Evolutionary conservation across 2,329 filamentous ascomycete species (phyloP).

Genomic region (Xylariaceae sp.): DNA sequence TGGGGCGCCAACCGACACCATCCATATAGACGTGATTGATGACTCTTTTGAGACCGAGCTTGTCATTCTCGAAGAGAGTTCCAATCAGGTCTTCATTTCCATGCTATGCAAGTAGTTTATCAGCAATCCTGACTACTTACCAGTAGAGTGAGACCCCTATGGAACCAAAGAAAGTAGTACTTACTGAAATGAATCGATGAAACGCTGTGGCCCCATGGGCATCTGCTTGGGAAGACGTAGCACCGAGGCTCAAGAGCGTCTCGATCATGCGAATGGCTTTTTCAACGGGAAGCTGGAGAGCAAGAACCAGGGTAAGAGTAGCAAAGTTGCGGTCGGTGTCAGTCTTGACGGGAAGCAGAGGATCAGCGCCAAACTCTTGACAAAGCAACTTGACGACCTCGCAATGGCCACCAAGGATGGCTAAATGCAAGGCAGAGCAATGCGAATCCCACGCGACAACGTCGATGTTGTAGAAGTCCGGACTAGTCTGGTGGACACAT

Average conservation of each 20-base stretch:
- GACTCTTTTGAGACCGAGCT: slow-evolving; percentile 54
- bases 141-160: background rate
- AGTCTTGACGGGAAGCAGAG: slow-evolving; percentile 68
- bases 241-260: slow-evolving; percentile 63
- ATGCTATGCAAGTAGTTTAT: slow-evolving; percentile 20
- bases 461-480: slow-evolving; percentile 76
- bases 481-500: slow-evolving; percentile 44
- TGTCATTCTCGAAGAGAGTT: slow-evolving; percentile 50
- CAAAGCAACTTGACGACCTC: slow-evolving; percentile 65
- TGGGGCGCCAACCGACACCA: slow-evolving; percentile 31
- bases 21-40: slow-evolving; percentile 58
- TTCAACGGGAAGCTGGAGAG: slow-evolving; percentile 56
- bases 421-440: slow-evolving; percentile 70
- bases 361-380: slow-evolving; percentile 69
- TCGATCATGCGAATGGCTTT: slow-evolving; percentile 61
- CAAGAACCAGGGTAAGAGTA: slow-evolving; percentile 65
- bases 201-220: slow-evolving; percentile 58
- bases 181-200: slow-evolving; percentile 52
- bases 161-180: background rate
- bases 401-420: slow-evolving; percentile 67
- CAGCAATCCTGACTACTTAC: background rate
- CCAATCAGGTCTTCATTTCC: slow-evolving; percentile 46
- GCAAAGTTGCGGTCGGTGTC: slow-evolving; percentile 48
- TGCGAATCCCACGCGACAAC: slow-evolving; percentile 74
- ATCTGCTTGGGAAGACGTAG: slow-evolving; percentile 69